Conservation (phyloP, 306 rosid genomes). For the Begonia masoniana region DNA sequence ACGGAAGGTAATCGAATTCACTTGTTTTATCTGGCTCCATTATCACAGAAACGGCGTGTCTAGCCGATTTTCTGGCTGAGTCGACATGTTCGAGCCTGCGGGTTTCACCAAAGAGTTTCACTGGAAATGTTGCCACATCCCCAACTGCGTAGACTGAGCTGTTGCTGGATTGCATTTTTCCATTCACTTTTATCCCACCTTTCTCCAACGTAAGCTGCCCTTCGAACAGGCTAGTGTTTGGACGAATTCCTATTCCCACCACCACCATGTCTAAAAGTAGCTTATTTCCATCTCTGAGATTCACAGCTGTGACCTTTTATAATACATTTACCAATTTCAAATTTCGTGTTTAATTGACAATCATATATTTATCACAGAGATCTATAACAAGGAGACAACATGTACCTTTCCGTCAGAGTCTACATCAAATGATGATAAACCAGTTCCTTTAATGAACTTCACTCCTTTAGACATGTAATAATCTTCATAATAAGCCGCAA, state of each 20-base stretch:
- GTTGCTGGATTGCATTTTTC: conserved; percentile 77
- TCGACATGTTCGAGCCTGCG: conserved; percentile 96
- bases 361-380: too few relatives aligned
- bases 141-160: conserved; percentile 83
- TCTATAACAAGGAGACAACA: too few relatives aligned
- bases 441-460: conserved; percentile 78
- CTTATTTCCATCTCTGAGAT: conserved; percentile 66
- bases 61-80: conserved; percentile 78
- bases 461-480: conserved; percentile 79
- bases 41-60: conserved; percentile 59
- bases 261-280: conserved; percentile 78
- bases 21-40: conserved; percentile 52
- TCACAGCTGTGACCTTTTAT: conserved; percentile 69
- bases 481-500: conserved; percentile 79
- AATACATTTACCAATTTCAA: conserved; percentile 4
- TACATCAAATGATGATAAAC: conserved; percentile 72
- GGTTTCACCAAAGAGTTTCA: conserved; percentile 71
- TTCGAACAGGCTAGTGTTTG: conserved; percentile 90
- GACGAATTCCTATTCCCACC: conserved; percentile 96
- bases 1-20: conserved; percentile 83
- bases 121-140: conserved; percentile 96
- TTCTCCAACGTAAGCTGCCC: conserved; percentile 94
- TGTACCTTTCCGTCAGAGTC: conserved; percentile 67
- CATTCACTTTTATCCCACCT: conserved; percentile 98
- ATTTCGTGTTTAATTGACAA: too few relatives aligned